Conservation (phyloP, 2,329 filamentous ascomycete species). For the Aureobasidium pullulans region DNA sequence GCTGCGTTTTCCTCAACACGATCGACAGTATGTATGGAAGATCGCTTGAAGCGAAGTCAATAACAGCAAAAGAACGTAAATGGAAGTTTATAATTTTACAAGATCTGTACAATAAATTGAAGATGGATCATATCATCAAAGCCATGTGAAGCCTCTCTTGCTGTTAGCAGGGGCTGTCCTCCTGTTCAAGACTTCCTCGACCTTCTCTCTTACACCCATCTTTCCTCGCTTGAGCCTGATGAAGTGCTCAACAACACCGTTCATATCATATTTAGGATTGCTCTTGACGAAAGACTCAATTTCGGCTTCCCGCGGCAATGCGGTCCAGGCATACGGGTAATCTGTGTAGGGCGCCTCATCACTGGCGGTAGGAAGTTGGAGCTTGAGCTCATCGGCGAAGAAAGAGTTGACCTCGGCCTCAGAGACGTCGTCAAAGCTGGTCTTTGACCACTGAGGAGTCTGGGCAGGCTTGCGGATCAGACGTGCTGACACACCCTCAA, state of each 20-base stretch:
- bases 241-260: constrained; percentile 34
- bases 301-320: constrained; percentile 65
- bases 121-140: not conserved
- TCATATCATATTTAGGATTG: constrained; percentile 24
- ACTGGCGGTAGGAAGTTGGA: constrained; percentile 53
- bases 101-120: not conserved
- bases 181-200: constrained; percentile 53
- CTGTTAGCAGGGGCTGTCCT: constrained; percentile 18
- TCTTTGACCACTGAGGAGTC: constrained; percentile 68
- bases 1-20: not conserved
- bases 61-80: no score
- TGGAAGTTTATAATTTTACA: not conserved
- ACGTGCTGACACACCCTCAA: constrained; percentile 77
- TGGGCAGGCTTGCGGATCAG: constrained; percentile 63
- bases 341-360: constrained; percentile 51
- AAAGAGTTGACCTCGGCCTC: constrained; percentile 57
- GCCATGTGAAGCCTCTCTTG: constrained; percentile 2
- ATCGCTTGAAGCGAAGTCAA: no score
- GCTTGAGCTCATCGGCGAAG: constrained; percentile 49
- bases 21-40: not conserved
- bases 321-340: constrained; percentile 66
- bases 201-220: constrained; percentile 49
- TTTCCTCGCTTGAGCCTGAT: constrained; percentile 36
- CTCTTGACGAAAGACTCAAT: constrained; percentile 39
- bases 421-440: constrained; percentile 60